Base-by-base conservation (phyloP, 1,284 basidiomycete genomes). In the Sanguinoderma infundibulare region DNA sequence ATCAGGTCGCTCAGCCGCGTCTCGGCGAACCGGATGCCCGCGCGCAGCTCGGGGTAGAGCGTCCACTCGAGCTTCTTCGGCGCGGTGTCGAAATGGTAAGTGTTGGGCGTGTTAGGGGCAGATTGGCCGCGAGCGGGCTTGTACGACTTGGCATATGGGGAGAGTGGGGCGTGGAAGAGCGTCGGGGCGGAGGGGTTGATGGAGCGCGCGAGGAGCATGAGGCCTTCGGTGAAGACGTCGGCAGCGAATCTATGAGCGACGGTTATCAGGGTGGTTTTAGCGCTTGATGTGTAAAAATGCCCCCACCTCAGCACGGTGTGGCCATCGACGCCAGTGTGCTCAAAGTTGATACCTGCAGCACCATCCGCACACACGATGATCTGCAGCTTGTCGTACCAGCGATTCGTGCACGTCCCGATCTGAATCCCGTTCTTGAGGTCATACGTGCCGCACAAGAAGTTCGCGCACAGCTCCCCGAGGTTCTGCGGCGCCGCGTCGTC, bases 1-100 rank as follows among this genome's bases (percentile, higher is more conserved):
- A 99, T 98, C 69, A 99, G 76, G 74, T 98, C 97, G 69, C 92
- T 94, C 58, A 98, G 81, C 34, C 96, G 81, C 32, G 95, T 98
- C 81, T 99, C 97, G 36, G 96, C 96, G 72, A 94, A 98, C 32
- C 94, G 84, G 62, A 99, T 93, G 0, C 93, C 96, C 6, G 92
- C 90, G 46, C 87, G 84, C 55, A 99, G 80, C 72, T 93, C 90
- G 2, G 90, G 87, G 0, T 90, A 91, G 34, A 98, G 84, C 56
- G 85, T 84, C 97, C 97, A 99, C 70, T 98, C 95, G 57, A 99
- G 90, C 78, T 98, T 98, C 81, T 96, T 96, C 12, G 97, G 96
- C 12, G 87, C 84, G 0, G 92, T 95, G 72, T 96, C 95, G 72
- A 91, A 82, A 64, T 74, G 74, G 64, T 77, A 79, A 59, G 12